Evolutionary conservation across 768 basidiomycete genomes (phyloP).

Genomic region (Ephemerocybe angulata): DNA sequence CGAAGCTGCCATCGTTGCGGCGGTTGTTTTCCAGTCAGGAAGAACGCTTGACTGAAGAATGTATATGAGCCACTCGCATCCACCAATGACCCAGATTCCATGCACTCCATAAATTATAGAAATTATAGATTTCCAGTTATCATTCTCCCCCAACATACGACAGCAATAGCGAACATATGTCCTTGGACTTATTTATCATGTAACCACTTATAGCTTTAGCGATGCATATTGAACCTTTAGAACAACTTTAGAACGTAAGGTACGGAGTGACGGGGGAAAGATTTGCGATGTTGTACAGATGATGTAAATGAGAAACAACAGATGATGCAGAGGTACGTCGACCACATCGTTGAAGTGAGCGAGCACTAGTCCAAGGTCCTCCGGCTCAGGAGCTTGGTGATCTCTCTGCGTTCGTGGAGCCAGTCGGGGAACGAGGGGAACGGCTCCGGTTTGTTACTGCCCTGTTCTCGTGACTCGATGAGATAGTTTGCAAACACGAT

Average conservation of each 20-base stretch:
- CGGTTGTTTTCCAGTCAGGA: constrained; percentile 43
- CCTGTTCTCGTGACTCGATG: constrained; percentile 57
- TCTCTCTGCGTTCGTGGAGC: constrained; percentile 82
- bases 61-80: background rate
- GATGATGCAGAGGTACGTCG: no score
- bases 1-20: constrained; percentile 41
- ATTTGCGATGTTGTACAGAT: no score
- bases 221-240: no score
- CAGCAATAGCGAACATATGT: no score
- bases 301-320: background rate
- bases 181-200: no score
- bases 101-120: background rate
- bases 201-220: no score
- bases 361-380: constrained; percentile 58
- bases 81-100: background rate
- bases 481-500: constrained; percentile 96
- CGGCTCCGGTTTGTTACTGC: constrained; percentile 14
- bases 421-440: constrained; percentile 71
- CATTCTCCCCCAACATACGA: no score
- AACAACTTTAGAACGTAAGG: no score
- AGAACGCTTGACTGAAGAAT: constrained; percentile 39
- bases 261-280: no score
- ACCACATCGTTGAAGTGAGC: constrained; percentile 1
- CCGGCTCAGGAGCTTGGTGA: constrained; percentile 66
- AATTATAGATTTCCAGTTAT: no score